Conservation (phyloP, 306 rosid species). For the Alnus rubra region DNA sequence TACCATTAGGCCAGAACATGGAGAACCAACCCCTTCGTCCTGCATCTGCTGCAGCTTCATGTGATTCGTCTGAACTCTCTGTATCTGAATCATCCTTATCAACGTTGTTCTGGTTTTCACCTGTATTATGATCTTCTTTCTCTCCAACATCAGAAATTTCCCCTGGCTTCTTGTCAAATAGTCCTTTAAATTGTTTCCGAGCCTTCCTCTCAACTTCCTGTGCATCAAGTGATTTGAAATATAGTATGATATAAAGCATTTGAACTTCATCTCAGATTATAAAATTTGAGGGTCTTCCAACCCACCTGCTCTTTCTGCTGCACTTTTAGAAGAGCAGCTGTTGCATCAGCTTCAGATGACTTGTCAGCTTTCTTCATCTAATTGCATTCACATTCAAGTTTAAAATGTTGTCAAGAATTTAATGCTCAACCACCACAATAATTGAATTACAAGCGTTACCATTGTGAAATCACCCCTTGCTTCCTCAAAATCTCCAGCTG, state of each 20-base stretch:
- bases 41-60: conserved; percentile 45
- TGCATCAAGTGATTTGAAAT: conserved; percentile 24
- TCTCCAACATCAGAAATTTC: conserved; percentile 67
- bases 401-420: conserved; percentile 9
- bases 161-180: conserved; percentile 93
- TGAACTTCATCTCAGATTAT: neutral
- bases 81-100: conserved; percentile 45
- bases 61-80: conserved; percentile 46
- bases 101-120: conserved; percentile 40
- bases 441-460: conserved; percentile 40
- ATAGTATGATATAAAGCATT: neutral
- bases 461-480: conserved; percentile 75
- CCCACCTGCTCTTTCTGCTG: conserved; percentile 80
- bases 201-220: conserved; percentile 80
- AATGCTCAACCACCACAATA: neutral
- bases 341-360: conserved; percentile 79
- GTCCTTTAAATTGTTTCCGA: conserved; percentile 85
- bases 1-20: conserved; percentile 55
- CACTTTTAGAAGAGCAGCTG: conserved; percentile 77
- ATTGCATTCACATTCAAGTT: conserved; percentile 21
- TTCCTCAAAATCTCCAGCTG: conserved; percentile 84
- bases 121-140: conserved; percentile 35
- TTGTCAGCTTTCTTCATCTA: conserved; percentile 86
- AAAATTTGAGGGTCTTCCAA: conserved; percentile 13
- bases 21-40: conserved; percentile 57